Conservation (phyloP, 2,329 filamentous ascomycete species). For the Sclerotinia trifoliorum region DNA sequence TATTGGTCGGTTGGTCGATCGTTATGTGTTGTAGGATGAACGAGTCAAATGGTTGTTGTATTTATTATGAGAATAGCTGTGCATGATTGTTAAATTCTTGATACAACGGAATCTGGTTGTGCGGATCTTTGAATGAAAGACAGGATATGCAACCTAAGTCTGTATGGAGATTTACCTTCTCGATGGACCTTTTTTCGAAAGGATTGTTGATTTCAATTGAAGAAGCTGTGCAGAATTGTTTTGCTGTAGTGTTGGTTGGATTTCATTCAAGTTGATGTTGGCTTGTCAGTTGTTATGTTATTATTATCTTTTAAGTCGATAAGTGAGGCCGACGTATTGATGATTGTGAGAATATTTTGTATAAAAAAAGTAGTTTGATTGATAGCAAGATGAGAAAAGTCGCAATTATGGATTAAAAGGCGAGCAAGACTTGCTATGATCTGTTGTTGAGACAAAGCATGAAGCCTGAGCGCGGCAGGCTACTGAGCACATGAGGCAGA, state of each 20-base stretch:
- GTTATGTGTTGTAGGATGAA: background rate
- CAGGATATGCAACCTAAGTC: background rate
- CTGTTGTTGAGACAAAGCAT: conserved; percentile 18
- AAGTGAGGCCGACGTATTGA: background rate
- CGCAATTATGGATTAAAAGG: conserved; percentile 10
- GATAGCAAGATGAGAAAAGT: background rate
- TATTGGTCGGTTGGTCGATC: background rate
- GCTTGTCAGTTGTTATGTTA: background rate
- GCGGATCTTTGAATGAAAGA: background rate
- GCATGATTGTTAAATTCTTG: background rate
- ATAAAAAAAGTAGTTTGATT: background rate
- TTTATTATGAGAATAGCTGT: conserved; percentile 1
- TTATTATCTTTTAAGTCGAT: conserved; percentile 1
- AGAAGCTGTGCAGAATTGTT: background rate
- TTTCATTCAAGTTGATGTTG: background rate
- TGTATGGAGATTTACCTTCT: background rate
- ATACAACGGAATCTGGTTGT: background rate
- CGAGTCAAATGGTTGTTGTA: background rate
- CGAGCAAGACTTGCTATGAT: conserved; percentile 15
- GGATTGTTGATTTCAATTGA: background rate
- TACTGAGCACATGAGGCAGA: conserved; percentile 5
- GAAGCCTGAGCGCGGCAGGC: conserved; percentile 11
- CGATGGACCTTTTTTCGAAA: background rate
- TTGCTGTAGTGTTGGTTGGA: background rate
- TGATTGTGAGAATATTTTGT: conserved; percentile 1